phyloP scores from a whole-genome alignment of 108 stramenopile genomes.

The Skeletonema grethae region DNA sequence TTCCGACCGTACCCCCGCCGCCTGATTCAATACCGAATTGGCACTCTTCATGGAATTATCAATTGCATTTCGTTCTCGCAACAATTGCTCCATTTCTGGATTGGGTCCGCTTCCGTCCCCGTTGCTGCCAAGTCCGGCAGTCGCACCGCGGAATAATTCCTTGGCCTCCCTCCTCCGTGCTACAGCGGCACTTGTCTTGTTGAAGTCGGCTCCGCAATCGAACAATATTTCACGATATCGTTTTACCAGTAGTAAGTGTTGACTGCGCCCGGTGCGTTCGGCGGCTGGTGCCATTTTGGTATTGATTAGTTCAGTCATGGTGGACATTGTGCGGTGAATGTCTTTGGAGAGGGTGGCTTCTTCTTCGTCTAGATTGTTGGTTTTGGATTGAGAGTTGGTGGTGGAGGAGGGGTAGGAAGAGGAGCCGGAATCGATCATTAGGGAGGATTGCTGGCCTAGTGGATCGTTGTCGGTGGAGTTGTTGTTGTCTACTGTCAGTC shows the following conservation, averaged over 20 bases:
- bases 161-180: slow-evolving; percentile 63
- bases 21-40: slow-evolving; percentile 69
- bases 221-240: slow-evolving; percentile 88
- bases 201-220: slow-evolving; percentile 74
- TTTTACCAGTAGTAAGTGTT: slow-evolving; percentile 66
- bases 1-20: slow-evolving; percentile 64
- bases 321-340: slow-evolving; percentile 68
- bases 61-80: slow-evolving; percentile 83
- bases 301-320: slow-evolving; percentile 70
- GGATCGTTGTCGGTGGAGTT: slow-evolving; percentile 8
- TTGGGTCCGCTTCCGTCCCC: slow-evolving; percentile 24
- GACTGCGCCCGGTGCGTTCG: slow-evolving; percentile 54
- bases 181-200: slow-evolving; percentile 61
- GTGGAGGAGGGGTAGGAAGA: slow-evolving; percentile 1
- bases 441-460: slow-evolving; percentile 13
- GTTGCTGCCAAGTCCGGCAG: neutral
- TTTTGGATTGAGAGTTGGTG: neutral
- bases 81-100: slow-evolving; percentile 75
- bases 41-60: slow-evolving; percentile 72
- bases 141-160: slow-evolving; percentile 71
- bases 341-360: slow-evolving; percentile 71
- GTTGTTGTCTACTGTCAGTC: slow-evolving; percentile 25
- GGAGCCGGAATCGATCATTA: slow-evolving; percentile 65
- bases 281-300: slow-evolving; percentile 69
- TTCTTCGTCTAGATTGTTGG: slow-evolving; percentile 46